phyloP scores from a whole-genome alignment of 352 stramenopile species.

The Phytophthora ohioensis region DNA sequence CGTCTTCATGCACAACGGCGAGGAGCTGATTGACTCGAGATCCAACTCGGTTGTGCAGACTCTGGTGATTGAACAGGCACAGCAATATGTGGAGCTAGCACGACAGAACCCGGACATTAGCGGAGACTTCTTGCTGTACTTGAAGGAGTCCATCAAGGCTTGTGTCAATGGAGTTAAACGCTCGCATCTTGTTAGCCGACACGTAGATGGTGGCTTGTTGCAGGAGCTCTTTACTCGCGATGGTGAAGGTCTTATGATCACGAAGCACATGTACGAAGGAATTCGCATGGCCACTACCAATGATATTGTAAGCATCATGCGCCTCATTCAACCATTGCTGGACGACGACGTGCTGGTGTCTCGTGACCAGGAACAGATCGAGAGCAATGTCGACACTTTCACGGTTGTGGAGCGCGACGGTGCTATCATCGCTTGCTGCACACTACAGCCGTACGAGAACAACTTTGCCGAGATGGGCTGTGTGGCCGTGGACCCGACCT shows the following conservation, averaged over 20 bases:
- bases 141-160: slow-evolving; percentile 87
- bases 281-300: slow-evolving; percentile 92
- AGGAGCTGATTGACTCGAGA: slow-evolving; percentile 86
- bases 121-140: slow-evolving; percentile 81
- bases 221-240: slow-evolving; percentile 99
- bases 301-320: slow-evolving; percentile 93
- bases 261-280: slow-evolving; percentile 97
- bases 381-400: slow-evolving; percentile 90
- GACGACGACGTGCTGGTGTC: slow-evolving; percentile 90
- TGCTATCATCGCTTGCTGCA: slow-evolving; percentile 89
- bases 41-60: slow-evolving; percentile 83
- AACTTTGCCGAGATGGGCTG: slow-evolving; percentile 93
- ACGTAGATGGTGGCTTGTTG: slow-evolving; percentile 91
- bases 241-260: slow-evolving; percentile 97
- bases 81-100: slow-evolving; percentile 84
- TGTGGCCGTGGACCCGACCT: slow-evolving; percentile 89
- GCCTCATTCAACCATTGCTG: slow-evolving; percentile 88
- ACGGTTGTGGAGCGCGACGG: slow-evolving; percentile 90
- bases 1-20: slow-evolving; percentile 91
- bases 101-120: slow-evolving; percentile 66
- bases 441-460: slow-evolving; percentile 90
- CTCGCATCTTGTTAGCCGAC: slow-evolving; percentile 87
- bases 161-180: slow-evolving; percentile 88
- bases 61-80: slow-evolving; percentile 82
- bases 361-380: slow-evolving; percentile 90